Conservation (phyloP, 73 alveolate genomes). For the Paramecium octaurelia region DNA sequence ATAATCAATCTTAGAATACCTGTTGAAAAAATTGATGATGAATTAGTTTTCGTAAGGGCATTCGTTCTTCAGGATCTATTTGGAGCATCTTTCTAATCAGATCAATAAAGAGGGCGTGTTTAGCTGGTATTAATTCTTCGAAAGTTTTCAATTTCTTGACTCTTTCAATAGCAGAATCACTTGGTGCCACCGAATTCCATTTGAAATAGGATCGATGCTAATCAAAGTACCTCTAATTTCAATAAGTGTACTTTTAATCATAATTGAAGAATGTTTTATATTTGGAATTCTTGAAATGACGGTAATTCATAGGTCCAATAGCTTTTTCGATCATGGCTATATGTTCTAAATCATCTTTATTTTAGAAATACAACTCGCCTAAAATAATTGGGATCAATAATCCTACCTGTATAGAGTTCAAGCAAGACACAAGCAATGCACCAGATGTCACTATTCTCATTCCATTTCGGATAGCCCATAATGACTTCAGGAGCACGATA, state of each 20-base stretch:
- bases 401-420: slow-evolving; percentile 89
- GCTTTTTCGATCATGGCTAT: slow-evolving; percentile 92
- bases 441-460: slow-evolving; percentile 88
- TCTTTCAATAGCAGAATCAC: not conserved
- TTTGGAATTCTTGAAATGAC: not conserved
- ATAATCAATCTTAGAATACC: not conserved
- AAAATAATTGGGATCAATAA: slow-evolving; percentile 38
- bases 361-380: slow-evolving; percentile 94
- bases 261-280: not conserved
- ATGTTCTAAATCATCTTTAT: slow-evolving; percentile 95
- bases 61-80: not conserved
- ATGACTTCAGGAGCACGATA: slow-evolving; percentile 95
- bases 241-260: not conserved
- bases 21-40: not conserved
- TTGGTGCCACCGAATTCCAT: not conserved
- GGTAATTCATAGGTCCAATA: slow-evolving; percentile 75
- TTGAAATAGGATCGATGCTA: not conserved
- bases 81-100: not conserved
- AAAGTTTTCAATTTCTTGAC: not conserved
- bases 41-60: not conserved
- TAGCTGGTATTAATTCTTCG: not conserved
- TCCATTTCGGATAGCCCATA: slow-evolving; percentile 78
- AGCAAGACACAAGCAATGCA: slow-evolving; percentile 85
- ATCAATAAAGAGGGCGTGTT: not conserved
- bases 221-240: not conserved